These are phyloP conservation scores for Diaporthe helianthi DNA, from an alignment of 2,329 filamentous ascomycete species.

Conservation along the genomic window DNA sequence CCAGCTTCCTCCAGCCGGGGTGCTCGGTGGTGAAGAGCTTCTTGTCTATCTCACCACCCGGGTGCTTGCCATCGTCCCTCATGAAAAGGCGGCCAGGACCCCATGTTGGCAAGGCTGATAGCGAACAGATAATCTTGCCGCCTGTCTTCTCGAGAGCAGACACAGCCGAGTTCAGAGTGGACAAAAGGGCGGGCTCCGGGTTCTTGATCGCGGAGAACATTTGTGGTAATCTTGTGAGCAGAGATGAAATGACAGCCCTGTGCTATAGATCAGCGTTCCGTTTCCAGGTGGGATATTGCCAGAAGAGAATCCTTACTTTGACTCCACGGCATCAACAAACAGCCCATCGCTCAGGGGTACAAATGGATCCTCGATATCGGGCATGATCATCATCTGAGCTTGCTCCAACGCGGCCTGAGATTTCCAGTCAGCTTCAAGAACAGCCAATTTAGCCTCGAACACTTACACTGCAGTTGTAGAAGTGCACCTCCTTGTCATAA, in stretches of 20 bases:
- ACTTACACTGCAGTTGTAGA: slow-evolving; percentile 90
- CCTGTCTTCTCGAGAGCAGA: slow-evolving; percentile 86
- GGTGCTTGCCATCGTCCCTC: slow-evolving; percentile 86
- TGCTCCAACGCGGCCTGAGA: slow-evolving; percentile 74
- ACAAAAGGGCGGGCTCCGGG: slow-evolving; percentile 86
- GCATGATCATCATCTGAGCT: slow-evolving; percentile 98
- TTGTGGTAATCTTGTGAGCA: slow-evolving; percentile 81
- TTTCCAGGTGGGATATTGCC: background rate
- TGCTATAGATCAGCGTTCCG: slow-evolving; percentile 39
- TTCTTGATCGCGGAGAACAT: slow-evolving; percentile 91
- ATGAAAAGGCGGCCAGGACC: slow-evolving; percentile 86
- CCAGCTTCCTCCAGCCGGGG: slow-evolving; percentile 83
- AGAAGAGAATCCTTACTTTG: slow-evolving; percentile 61
- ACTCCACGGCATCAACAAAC: slow-evolving; percentile 93
- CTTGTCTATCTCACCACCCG: slow-evolving; percentile 87
- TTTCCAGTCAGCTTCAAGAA: background rate
- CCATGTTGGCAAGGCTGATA: slow-evolving; percentile 88
- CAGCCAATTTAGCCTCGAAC: background rate
- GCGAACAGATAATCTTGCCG: slow-evolving; percentile 88
- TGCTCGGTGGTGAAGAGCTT: slow-evolving; percentile 92
- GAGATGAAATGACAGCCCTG: slow-evolving; percentile 79
- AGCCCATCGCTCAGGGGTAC: slow-evolving; percentile 89
- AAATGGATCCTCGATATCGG: slow-evolving; percentile 95
- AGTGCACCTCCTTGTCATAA: slow-evolving; percentile 96
- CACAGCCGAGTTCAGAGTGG: slow-evolving; percentile 82